Base-by-base conservation (phyloP, 257 asterid genomes). In the Mentha longifolia region DNA sequence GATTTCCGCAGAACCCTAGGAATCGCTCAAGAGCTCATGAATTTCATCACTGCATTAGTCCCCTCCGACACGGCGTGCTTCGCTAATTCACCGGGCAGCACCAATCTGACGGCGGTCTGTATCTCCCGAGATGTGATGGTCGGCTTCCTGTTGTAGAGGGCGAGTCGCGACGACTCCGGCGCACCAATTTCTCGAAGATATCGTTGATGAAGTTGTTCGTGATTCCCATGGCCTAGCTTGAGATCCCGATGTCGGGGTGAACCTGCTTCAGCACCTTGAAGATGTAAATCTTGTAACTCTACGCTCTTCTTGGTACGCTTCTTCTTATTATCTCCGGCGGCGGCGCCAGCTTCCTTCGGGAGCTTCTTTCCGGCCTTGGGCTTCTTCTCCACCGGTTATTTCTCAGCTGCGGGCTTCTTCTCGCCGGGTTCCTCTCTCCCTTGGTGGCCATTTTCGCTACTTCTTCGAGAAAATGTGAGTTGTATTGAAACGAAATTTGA, bases 31-130 rank as follows among this genome's bases (percentile, higher is more conserved):
- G 88, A 75, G 66, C 92, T 86, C 6, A 89, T 86, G 58, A 86
- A 86, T 75, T 86, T 86, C 62, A 89, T 86, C 14, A 86, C 92
- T 13, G 87, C 92, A 79, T 86, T 86, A 1, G 92, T 86, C 11
- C 89, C 89, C 71, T 86, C 92, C 49, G 92, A 86, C 0, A 86
- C 92, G 5, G 92, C 92, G 70, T 84, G 92, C 51, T 86, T 86
- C 0, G 89, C 92, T 68, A 86, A 61, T 65, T 86, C 92, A 0
- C 92, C 89, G 10, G 89, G 92, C 37, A 86, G 73, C 9, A 87
- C 92, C 30, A 87, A 57, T 4, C 92, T 74, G 6, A 87, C 93
- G 1, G 88, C 90, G 5, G 93, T 87, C 81, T 87, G 25, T 22
- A 22, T 22, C 25, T 22, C 25, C 25, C 25, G 25, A 22, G 25